These are phyloP conservation scores for Ascochyta rabiei DNA, from an alignment of 2,329 filamentous ascomycete species.

Conservation along the genomic window DNA sequence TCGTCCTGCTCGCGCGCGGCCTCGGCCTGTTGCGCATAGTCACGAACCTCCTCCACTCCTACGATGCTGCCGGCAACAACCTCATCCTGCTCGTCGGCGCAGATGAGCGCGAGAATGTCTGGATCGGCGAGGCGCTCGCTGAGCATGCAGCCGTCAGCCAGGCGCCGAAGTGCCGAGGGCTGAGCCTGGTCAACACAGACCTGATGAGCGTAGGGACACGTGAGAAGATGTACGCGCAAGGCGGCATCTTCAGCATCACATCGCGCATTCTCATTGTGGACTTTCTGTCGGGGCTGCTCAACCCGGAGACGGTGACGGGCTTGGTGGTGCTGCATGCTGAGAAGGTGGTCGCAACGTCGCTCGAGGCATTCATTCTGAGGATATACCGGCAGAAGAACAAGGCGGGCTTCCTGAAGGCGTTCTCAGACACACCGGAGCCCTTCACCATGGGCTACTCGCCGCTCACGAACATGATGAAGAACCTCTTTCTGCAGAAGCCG, in stretches of 20 bases:
- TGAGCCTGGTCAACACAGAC: conserved; percentile 94
- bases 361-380: conserved; percentile 93
- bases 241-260: conserved; percentile 94
- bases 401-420: conserved; percentile 90
- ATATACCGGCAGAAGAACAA: conserved; percentile 97
- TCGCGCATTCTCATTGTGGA: conserved; percentile 95
- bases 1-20: conserved; percentile 88
- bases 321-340: conserved; percentile 89
- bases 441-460: conserved; percentile 89
- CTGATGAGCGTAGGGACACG: conserved; percentile 83
- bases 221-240: conserved; percentile 88
- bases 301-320: conserved; percentile 85
- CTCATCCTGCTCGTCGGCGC: conserved; percentile 87
- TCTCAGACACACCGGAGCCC: conserved; percentile 90
- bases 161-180: conserved; percentile 78
- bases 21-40: conserved; percentile 90
- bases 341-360: conserved; percentile 79
- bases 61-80: conserved; percentile 94
- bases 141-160: conserved; percentile 93
- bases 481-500: conserved; percentile 85
- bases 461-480: conserved; percentile 87
- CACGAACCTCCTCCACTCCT: conserved; percentile 95
- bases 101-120: conserved; percentile 90
- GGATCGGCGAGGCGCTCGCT: conserved; percentile 94
- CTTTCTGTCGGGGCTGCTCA: conserved; percentile 80